Evolutionary conservation across 768 basidiomycete species (phyloP).

Genomic region (Leccinum uliginosum): DNA sequence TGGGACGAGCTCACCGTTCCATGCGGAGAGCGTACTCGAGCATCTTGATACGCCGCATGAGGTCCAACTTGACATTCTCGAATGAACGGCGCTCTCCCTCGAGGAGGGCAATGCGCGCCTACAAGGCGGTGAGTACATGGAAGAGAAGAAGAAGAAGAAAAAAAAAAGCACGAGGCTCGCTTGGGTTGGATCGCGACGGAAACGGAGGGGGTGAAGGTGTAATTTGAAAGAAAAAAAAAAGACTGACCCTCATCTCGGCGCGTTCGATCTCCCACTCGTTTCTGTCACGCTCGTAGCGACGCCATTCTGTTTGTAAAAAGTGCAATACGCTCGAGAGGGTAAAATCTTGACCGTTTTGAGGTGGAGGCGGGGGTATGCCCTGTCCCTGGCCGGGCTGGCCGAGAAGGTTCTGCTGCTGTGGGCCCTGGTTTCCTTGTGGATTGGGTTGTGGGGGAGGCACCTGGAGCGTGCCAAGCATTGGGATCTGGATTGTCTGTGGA

Average conservation of each 20-base stretch:
- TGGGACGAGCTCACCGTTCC: slow-evolving; percentile 66
- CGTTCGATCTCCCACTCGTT: slow-evolving; percentile 99
- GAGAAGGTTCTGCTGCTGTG: slow-evolving; percentile 48
- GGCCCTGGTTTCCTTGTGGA: slow-evolving; percentile 34
- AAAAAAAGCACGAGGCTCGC: not conserved
- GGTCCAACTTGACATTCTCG: slow-evolving; percentile 94
- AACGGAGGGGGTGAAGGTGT: not conserved
- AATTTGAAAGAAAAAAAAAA: slow-evolving; percentile 4
- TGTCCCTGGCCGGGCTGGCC: slow-evolving; percentile 53
- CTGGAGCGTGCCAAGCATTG: slow-evolving; percentile 73
- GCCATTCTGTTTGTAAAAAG: slow-evolving; percentile 97
- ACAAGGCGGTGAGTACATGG: slow-evolving; percentile 14
- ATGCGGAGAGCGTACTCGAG: slow-evolving; percentile 94
- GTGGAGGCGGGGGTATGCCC: slow-evolving; percentile 67
- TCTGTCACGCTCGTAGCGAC: slow-evolving; percentile 94
- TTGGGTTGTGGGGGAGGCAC: slow-evolving; percentile 50
- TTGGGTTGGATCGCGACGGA: not conserved
- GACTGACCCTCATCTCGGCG: slow-evolving; percentile 94
- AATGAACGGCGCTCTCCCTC: slow-evolving; percentile 97
- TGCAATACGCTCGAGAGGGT: slow-evolving; percentile 93
- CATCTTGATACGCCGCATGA: slow-evolving; percentile 98
- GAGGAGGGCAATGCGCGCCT: slow-evolving; percentile 95
- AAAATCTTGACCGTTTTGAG: slow-evolving; percentile 87
- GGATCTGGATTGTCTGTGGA: slow-evolving; percentile 46
- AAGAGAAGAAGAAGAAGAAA: not conserved